Conservation (phyloP, 768 basidiomycete species). For the Suillus decipiens region DNA sequence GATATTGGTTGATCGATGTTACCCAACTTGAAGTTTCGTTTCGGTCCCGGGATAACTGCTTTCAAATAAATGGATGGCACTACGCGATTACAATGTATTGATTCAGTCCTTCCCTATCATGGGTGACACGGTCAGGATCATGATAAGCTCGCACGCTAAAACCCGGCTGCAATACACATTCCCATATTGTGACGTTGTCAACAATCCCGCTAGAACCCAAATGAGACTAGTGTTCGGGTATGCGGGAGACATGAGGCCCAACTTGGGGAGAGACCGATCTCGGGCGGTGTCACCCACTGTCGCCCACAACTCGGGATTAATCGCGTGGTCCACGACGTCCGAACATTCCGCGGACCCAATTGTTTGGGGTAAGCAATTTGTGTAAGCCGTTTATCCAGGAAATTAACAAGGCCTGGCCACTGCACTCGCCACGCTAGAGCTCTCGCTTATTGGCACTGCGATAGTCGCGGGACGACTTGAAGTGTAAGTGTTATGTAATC, state of each 20-base stretch:
- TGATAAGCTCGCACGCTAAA: neutral
- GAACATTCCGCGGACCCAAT: neutral
- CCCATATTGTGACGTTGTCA: neutral
- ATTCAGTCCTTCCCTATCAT: neutral
- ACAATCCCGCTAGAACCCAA: neutral
- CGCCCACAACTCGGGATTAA: neutral
- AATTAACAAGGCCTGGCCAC: neutral
- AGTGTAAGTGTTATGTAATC: constrained; percentile 1
- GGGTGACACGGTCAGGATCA: neutral
- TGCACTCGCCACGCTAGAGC: neutral
- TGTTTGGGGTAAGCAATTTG: neutral
- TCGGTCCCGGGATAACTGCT: neutral
- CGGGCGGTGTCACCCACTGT: neutral
- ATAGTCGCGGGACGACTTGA: neutral
- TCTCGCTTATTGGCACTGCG: constrained; percentile 2
- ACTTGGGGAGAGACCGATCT: neutral
- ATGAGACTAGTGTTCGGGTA: neutral
- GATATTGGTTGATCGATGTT: neutral
- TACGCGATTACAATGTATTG: neutral
- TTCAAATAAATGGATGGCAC: neutral
- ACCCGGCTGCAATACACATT: neutral
- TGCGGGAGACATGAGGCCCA: neutral
- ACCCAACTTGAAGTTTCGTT: neutral
- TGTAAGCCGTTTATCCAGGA: constrained; percentile 6
- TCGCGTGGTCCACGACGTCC: neutral